These are phyloP conservation scores for Fulvia fulva DNA, from an alignment of 2,329 filamentous ascomycete genomes.

Conservation along the genomic window DNA sequence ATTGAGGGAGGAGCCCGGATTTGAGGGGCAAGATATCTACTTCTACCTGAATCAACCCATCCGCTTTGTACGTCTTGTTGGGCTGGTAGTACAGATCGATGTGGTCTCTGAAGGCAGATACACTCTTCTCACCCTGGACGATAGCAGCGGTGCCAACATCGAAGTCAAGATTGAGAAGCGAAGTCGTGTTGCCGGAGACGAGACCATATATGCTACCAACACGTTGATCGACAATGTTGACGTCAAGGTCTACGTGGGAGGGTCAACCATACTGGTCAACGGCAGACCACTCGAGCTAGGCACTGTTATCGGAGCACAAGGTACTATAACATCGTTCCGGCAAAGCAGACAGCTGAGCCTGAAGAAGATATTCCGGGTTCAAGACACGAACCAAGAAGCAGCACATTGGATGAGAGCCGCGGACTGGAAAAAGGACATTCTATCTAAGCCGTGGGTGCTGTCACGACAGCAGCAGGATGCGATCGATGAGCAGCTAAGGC, in stretches of 20 bases:
- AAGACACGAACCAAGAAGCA: constrained; percentile 53
- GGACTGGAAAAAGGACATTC: constrained; percentile 47
- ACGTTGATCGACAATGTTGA: constrained; percentile 38
- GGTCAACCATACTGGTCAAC: constrained; percentile 44
- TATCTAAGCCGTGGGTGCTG: constrained; percentile 53
- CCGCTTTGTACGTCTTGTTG: constrained; percentile 45
- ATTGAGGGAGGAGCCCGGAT: constrained; percentile 46
- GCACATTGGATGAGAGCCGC: constrained; percentile 50
- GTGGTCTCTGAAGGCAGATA: constrained; percentile 36
- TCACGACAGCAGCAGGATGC: constrained; percentile 40
- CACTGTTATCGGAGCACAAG: constrained; percentile 54
- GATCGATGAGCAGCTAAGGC: constrained; percentile 38
- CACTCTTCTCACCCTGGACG: constrained; percentile 54
- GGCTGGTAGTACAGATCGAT: constrained; percentile 42
- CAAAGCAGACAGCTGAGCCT: constrained; percentile 50
- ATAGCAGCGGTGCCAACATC: constrained; percentile 56
- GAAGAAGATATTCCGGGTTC: constrained; percentile 49
- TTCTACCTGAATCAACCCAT: constrained; percentile 54
- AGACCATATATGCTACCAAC: constrained; percentile 31
- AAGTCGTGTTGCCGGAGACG: background rate
- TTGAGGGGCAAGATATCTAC: constrained; percentile 53
- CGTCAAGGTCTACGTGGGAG: constrained; percentile 35
- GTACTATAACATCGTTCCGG: constrained; percentile 52
- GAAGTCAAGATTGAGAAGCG: constrained; percentile 51
- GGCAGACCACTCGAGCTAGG: constrained; percentile 42